Percentiles rank a stretch among this genome's conserved stretches.
Conservation (phyloP, 768 basidiomycete species). For the Mycena epipterygia region DNA sequence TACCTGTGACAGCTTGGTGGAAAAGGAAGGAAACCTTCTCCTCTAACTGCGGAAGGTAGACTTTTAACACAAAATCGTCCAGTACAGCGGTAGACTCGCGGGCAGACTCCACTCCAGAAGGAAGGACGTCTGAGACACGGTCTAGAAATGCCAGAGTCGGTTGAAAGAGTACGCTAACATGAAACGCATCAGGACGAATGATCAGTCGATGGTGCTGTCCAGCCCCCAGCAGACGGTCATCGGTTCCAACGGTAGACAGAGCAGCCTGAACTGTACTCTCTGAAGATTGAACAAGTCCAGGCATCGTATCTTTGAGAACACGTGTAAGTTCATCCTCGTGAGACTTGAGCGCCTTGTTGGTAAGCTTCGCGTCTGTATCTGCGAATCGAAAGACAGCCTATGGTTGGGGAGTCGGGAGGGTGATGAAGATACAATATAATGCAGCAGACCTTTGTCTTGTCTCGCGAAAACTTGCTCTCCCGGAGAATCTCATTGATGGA, state of each 20-base stretch:
- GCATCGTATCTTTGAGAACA: slow-evolving; percentile 91
- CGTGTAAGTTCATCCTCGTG: slow-evolving; percentile 90
- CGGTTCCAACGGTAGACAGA: slow-evolving; percentile 71
- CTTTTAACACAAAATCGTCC: slow-evolving; percentile 93
- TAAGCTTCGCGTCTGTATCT: slow-evolving; percentile 86
- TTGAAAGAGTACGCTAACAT: slow-evolving; percentile 94
- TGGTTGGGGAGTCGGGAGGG: background rate
- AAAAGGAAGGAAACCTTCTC: slow-evolving; percentile 92
- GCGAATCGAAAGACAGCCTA: slow-evolving; percentile 92
- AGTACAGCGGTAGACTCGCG: slow-evolving; percentile 79
- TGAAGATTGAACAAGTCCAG: slow-evolving; percentile 85
- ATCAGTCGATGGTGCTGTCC: slow-evolving; percentile 89
- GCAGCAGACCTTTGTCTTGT: slow-evolving; percentile 77
- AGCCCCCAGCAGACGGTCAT: slow-evolving; percentile 79
- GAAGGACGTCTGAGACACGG: slow-evolving; percentile 77
- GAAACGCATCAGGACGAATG: slow-evolving; percentile 93
- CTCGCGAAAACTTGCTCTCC: slow-evolving; percentile 83
- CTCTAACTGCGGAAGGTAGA: slow-evolving; percentile 95
- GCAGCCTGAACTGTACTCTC: slow-evolving; percentile 76
- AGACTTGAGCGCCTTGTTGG: slow-evolving; percentile 73
- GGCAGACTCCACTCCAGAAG: slow-evolving; percentile 76
- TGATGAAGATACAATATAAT: background rate
- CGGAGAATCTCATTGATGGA: slow-evolving; percentile 95
- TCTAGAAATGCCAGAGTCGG: slow-evolving; percentile 91
- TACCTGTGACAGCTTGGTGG: slow-evolving; percentile 87